Percentiles rank a stretch among this genome's conserved stretches.
These are phyloP conservation scores for Trypanosoma scelopori DNA, from an alignment of 208 protist genomes.

Conservation along the genomic window DNA sequence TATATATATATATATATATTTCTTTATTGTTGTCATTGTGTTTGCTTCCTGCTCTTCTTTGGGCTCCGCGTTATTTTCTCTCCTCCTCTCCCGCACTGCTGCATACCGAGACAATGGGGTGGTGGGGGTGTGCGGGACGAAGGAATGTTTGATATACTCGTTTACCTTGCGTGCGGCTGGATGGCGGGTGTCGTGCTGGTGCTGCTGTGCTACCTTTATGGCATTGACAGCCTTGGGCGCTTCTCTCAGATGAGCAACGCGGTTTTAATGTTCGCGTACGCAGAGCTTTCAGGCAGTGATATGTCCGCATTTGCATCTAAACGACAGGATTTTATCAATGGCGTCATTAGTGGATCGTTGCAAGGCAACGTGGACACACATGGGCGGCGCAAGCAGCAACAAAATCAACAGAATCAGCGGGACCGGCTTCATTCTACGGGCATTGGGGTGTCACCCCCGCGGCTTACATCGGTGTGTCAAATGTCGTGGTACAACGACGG, in stretches of 20 bases:
- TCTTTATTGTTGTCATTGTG: constrained; percentile 1
- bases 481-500: neutral
- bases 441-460: constrained; percentile 1
- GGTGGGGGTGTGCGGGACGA: constrained; percentile 5
- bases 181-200: constrained; percentile 39
- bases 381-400: neutral
- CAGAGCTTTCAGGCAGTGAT: neutral
- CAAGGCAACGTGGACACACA: neutral
- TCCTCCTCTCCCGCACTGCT: no score
- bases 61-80: no score
- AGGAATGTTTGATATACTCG: constrained; percentile 8
- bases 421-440: neutral
- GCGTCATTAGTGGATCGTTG: neutral
- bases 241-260: constrained; percentile 27
- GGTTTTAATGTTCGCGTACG: constrained; percentile 18
- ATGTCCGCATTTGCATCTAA: no score
- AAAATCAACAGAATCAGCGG: neutral
- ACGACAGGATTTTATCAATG: neutral
- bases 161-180: constrained; percentile 59
- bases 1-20: neutral
- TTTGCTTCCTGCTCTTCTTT: constrained; percentile 12
- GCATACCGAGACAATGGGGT: neutral
- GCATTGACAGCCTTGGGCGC: constrained; percentile 34
- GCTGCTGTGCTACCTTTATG: constrained; percentile 51
- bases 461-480: constrained; percentile 15